These are phyloP conservation scores for Plasmodium gaboni DNA, from an alignment of 169 alveolate species.

Conservation along the genomic window DNA sequence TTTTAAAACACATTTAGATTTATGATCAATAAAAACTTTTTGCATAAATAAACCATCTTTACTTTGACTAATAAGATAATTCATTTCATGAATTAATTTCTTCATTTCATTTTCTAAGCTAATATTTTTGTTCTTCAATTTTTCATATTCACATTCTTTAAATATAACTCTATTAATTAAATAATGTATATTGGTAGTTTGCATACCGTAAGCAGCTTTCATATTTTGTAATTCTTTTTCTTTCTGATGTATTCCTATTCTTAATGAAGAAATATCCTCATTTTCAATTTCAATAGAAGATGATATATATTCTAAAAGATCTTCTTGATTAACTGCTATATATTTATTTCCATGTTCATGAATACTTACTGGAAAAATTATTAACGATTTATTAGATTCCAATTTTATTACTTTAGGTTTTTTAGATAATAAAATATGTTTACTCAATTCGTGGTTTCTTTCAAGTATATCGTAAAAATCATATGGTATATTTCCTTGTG, in stretches of 20 bases:
- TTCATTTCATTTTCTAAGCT: conserved; percentile 66
- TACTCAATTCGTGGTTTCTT: conserved; percentile 37
- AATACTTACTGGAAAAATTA: conserved; percentile 64
- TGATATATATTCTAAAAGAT: conserved; percentile 58
- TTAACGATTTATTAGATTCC: conserved; percentile 64
- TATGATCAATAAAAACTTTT: conserved; percentile 67
- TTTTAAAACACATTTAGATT: conserved; percentile 68
- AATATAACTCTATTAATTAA: conserved; percentile 65
- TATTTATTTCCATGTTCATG: conserved; percentile 75
- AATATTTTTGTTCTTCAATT: conserved; percentile 60
- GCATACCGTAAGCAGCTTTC: conserved; percentile 75
- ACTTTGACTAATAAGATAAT: conserved; percentile 35
- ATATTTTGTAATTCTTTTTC: conserved; percentile 71
- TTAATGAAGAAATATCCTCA: conserved; percentile 43
- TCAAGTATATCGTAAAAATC: conserved; percentile 42
- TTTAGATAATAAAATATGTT: conserved; percentile 58
- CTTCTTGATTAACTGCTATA: conserved; percentile 69
- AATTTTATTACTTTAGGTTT: conserved; percentile 67
- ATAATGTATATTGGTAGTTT: conserved; percentile 73
- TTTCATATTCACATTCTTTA: conserved; percentile 74
- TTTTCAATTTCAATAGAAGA: conserved; percentile 61
- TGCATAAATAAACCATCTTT: conserved; percentile 72
- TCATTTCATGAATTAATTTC: conserved; percentile 59
- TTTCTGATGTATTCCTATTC: conserved; percentile 59
- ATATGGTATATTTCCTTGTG: conserved; percentile 18